Evolutionary conservation across 495 filamentous ascomycete genomes (phyloP).

Genomic region (Penicillium ochrochloron): DNA sequence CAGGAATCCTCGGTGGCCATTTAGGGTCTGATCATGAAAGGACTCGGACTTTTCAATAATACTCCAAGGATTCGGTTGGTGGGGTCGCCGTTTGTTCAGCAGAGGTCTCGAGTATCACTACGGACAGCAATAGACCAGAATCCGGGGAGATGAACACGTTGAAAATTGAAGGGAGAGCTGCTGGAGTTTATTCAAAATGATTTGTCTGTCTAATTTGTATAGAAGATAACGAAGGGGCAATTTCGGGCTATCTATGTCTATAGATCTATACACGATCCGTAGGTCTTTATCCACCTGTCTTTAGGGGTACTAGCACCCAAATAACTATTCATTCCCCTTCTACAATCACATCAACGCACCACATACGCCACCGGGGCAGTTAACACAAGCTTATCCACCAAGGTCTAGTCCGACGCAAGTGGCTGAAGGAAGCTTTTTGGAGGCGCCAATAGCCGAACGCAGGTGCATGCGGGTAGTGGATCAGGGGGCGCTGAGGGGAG

Average conservation of each 20-base stretch:
- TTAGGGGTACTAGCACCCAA: background rate
- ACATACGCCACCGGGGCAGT: slow-evolving; percentile 10
- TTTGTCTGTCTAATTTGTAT: background rate
- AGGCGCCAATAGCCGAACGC: slow-evolving; percentile 22
- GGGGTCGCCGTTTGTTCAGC: slow-evolving; percentile 1
- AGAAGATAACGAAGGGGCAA: background rate
- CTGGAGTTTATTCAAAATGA: background rate
- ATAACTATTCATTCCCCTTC: background rate
- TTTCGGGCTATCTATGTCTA: no score
- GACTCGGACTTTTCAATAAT: background rate
- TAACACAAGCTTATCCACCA: slow-evolving; percentile 26
- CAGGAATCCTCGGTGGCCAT: slow-evolving; percentile 10
- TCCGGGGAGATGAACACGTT: background rate
- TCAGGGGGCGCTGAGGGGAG: slow-evolving; percentile 5
- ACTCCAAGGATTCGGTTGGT: background rate
- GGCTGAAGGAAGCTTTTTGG: slow-evolving; percentile 30
- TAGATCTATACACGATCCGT: background rate
- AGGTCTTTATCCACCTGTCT: background rate
- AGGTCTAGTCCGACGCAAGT: slow-evolving; percentile 23
- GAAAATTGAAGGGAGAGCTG: slow-evolving; percentile 6
- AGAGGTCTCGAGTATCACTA: background rate
- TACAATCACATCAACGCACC: background rate
- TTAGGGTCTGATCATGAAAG: background rate
- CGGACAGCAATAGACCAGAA: background rate
- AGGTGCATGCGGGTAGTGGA: slow-evolving; percentile 12